A percentile compares a stretch with the other conserved stretches of the same genome.
Conservation (phyloP, 169 alveolate genomes). For the Cryptosporidium sp. region DNA sequence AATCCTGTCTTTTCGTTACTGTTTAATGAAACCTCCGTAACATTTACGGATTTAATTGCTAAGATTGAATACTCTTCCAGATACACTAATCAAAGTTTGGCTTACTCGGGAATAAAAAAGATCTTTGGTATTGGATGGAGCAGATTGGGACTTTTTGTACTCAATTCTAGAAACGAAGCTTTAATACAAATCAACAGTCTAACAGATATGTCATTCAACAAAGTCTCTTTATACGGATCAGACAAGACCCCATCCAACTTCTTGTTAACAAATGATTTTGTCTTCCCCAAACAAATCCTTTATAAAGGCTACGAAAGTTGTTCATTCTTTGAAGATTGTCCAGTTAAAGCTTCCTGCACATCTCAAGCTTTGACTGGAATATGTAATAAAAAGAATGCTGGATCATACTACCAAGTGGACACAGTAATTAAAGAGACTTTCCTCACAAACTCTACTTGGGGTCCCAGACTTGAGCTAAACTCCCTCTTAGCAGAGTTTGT, state of each 20-base stretch:
- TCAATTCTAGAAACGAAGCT: constrained; percentile 16
- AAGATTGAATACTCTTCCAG: constrained; percentile 17
- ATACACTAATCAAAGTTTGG: constrained; percentile 34
- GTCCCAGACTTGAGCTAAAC: constrained; percentile 29
- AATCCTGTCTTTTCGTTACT: constrained; percentile 20
- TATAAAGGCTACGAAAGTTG: constrained; percentile 55
- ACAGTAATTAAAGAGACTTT: constrained; percentile 29
- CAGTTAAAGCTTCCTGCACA: constrained; percentile 20
- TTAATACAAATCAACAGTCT: constrained; percentile 29
- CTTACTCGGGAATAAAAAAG: constrained; percentile 6
- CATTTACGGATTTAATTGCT: neutral
- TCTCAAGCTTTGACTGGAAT: constrained; percentile 36
- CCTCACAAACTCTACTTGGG: constrained; percentile 53
- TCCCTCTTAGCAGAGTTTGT: constrained; percentile 4
- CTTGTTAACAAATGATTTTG: constrained; percentile 3
- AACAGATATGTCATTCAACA: constrained; percentile 28
- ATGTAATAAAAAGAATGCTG: constrained; percentile 27
- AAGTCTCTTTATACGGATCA: neutral
- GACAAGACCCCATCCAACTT: constrained; percentile 5
- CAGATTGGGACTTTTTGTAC: constrained; percentile 29
- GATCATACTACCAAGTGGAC: constrained; percentile 17
- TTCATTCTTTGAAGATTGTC: constrained; percentile 53
- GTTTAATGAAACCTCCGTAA: constrained; percentile 22
- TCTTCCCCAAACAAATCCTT: constrained; percentile 27
- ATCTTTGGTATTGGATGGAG: constrained; percentile 51